Evolutionary conservation across 2,329 filamentous ascomycete species (phyloP).

Genomic region (Coniochaeta pulveracea): DNA sequence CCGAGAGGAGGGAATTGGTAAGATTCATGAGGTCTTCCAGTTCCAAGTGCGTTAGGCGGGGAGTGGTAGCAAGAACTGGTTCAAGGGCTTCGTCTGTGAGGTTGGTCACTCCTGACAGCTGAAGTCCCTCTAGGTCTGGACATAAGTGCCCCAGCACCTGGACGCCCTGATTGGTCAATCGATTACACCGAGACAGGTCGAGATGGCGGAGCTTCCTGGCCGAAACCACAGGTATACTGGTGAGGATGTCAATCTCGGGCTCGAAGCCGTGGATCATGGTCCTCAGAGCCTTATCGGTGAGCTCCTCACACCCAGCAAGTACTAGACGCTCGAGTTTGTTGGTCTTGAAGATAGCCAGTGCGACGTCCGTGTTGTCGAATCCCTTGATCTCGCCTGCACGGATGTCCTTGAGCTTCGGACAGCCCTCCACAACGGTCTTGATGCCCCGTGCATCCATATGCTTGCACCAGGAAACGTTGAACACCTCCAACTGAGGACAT

Average conservation of each 20-base stretch:
- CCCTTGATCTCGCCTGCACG: conserved; percentile 72
- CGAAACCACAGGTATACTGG: conserved; percentile 63
- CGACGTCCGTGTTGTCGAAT: conserved; percentile 64
- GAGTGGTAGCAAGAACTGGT: conserved; percentile 62
- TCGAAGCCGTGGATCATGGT: conserved; percentile 66
- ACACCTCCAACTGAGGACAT: conserved; percentile 68
- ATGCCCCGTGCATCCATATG: conserved; percentile 72
- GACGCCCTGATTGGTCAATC: conserved; percentile 64
- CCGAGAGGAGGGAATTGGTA: conserved; percentile 60
- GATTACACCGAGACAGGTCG: conserved; percentile 69
- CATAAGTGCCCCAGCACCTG: conserved; percentile 60
- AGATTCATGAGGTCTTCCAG: conserved; percentile 74
- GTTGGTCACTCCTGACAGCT: conserved; percentile 65
- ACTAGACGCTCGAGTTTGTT: conserved; percentile 79
- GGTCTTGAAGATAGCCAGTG: conserved; percentile 61
- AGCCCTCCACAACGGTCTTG: conserved; percentile 59
- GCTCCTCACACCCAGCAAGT: conserved; percentile 65
- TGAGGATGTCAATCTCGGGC: conserved; percentile 72
- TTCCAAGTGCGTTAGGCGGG: conserved; percentile 74
- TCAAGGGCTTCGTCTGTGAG: conserved; percentile 65
- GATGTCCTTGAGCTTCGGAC: conserved; percentile 64
- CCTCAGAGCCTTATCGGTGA: conserved; percentile 64
- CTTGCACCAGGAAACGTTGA: conserved; percentile 91
- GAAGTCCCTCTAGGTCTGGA: conserved; percentile 70
- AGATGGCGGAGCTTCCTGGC: conserved; percentile 71